Conservation (phyloP, 2,329 filamentous ascomycete genomes). For the Epichloe gansuensis region DNA sequence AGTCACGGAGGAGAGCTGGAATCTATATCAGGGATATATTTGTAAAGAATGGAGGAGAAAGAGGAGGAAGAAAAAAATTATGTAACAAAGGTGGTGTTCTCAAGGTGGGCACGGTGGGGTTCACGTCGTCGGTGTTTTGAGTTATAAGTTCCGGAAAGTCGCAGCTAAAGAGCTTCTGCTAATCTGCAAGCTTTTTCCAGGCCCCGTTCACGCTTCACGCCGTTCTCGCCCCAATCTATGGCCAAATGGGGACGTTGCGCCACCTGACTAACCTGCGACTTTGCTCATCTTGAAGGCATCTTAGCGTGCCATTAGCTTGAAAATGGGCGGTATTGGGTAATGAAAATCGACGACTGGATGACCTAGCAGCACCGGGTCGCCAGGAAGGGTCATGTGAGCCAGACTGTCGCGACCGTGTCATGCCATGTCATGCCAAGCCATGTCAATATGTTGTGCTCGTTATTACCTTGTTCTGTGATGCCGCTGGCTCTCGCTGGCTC, state of each 20-base stretch:
- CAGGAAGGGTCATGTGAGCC: conserved; percentile 9
- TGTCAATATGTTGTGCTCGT: too few species aligned
- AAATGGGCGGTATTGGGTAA: conserved; percentile 8
- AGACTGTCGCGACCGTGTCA: not conserved
- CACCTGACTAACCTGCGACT: not conserved
- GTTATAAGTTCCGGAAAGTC: not conserved
- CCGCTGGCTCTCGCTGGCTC: too few species aligned
- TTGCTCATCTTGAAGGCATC: not conserved
- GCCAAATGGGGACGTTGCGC: conserved; percentile 1
- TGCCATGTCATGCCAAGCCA: too few species aligned
- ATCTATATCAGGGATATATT: too few species aligned
- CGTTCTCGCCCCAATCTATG: not conserved
- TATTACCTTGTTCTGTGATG: too few species aligned
- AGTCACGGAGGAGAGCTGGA: not conserved
- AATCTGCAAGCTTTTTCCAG: not conserved
- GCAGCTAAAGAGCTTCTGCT: not conserved
- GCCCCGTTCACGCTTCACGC: not conserved
- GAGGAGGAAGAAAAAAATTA: not conserved
- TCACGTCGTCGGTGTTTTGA: conserved; percentile 1
- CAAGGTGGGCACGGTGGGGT: not conserved
- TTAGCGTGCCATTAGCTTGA: conserved; percentile 4
- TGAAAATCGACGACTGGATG: conserved; percentile 6
- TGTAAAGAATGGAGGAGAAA: not conserved
- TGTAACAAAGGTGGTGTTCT: not conserved
- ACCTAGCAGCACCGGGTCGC: not conserved